Evolutionary conservation across 73 alveolate genomes (phyloP).

Genomic region (Tetrahymena elliotti): DNA sequence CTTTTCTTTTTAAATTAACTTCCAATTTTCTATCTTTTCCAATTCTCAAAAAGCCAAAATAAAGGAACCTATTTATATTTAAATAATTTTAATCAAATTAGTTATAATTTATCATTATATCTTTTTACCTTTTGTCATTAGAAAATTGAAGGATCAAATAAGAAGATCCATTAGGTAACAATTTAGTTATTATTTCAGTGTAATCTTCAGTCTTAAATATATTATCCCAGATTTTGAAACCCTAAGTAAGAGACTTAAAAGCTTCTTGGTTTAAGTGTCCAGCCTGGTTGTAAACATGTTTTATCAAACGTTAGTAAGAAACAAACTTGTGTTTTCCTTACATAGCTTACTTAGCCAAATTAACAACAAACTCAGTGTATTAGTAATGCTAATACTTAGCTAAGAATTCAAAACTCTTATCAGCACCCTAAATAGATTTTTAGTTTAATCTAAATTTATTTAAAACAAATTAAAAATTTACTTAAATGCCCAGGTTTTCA

Average conservation of each 20-base stretch:
- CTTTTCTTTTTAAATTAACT: background rate
- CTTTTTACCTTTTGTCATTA: background rate
- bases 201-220: background rate
- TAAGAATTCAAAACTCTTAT: constrained; percentile 14
- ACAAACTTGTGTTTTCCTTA: constrained; percentile 35
- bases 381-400: constrained; percentile 21
- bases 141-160: background rate
- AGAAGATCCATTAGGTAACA: background rate
- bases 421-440: constrained; percentile 8
- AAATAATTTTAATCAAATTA: background rate
- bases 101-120: too few relatives aligned
- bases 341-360: constrained; percentile 13
- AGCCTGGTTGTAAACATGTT: background rate
- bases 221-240: constrained; percentile 3
- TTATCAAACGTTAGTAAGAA: constrained; percentile 10
- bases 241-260: background rate
- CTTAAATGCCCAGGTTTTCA: background rate
- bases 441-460: background rate
- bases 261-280: constrained; percentile 6
- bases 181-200: background rate
- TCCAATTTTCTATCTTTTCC: background rate
- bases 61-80: background rate
- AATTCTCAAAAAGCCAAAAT: background rate
- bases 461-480: background rate
- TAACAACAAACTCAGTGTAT: constrained; percentile 12